Evolutionary conservation across 2,329 filamentous ascomycete genomes (phyloP), one percentile per base, ranked within the genome.

Genomic region (Beauveria medogensis): DNA sequence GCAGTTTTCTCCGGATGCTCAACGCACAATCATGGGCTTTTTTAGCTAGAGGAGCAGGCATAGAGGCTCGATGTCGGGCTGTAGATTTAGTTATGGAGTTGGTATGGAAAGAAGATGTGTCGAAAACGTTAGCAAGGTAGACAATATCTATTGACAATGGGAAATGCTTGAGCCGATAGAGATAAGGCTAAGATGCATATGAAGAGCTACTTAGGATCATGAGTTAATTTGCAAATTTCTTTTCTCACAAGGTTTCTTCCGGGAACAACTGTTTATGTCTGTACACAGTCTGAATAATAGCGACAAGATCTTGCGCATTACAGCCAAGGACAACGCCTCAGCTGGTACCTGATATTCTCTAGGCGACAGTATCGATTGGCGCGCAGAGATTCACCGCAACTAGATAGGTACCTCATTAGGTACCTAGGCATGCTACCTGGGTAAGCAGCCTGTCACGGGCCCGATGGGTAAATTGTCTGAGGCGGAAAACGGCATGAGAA

Each of bases 1-100:
- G 63, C 86, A 86, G 61, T 85, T 97, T 69, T 83, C 86, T 14
- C 86, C 87, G 2, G 90, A 96, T 67, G 88, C 90, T 63, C 92
- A 97, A 75, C 84, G 87, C 70, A 87, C 83, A 12, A 90, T 95
- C 63, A 86, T 88, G 73, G 84, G 84, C 65, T 91, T 88, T 77
- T 96, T 96, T 77, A 81, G 82, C 70, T 91, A 82, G 69, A 58
- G 12, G 20, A 24, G 46, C 18, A 10, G 24, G 20, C 18, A 30
- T 28, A 40, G 16, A 7, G 37, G 14, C 14, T 5, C 12, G 18
- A 22, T 43, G 24, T 22, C 6, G 47, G 34, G 24, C 22, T 18
- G 55, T 28, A 51, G 16, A 28, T 20, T 50, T 8, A 43, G 10
- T 43, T 43, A 47, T 34, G 6, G 5, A 37, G 40, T 58, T 30